Conservation (phyloP, 2,329 filamentous ascomycete species). For the Colletotrichum phormii region DNA sequence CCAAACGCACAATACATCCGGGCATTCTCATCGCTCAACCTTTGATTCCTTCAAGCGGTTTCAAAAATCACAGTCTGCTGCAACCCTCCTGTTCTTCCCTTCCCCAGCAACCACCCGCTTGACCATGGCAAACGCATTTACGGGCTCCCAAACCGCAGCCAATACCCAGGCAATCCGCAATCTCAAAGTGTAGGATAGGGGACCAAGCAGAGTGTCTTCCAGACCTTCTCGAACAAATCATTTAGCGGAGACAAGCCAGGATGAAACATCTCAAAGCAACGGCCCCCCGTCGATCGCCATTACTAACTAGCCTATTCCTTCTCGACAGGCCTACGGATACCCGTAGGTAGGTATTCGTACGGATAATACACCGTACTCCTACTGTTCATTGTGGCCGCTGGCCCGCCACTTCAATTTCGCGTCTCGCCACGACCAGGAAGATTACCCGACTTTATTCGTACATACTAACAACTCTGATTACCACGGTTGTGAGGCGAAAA, state of each 20-base stretch:
- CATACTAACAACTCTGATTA: neutral
- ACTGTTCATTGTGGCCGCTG: neutral
- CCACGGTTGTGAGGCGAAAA: neutral
- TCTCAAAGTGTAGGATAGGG: neutral
- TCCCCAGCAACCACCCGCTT: neutral
- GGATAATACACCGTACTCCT: too few relatives aligned
- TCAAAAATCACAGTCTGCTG: conserved; percentile 6
- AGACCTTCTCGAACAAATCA: conserved; percentile 34
- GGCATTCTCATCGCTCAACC: neutral
- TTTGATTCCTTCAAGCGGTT: conserved; percentile 1
- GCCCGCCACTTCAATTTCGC: neutral
- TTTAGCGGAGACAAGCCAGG: conserved; percentile 8
- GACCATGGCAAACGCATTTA: neutral
- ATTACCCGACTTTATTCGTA: neutral
- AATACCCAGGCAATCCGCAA: neutral
- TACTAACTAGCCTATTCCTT: conserved; percentile 19
- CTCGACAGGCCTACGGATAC: neutral
- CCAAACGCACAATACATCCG: conserved; percentile 4
- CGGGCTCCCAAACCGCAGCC: neutral
- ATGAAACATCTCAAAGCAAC: conserved; percentile 22
- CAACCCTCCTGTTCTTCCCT: conserved; percentile 17
- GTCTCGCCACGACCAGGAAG: neutral
- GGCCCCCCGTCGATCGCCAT: conserved; percentile 13
- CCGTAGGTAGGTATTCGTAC: neutral
- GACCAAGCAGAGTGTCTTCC: conserved; percentile 2